phyloP scores from a whole-genome alignment of 371 early-diverging fungal species.

The Dinochytrium kinnereticum region DNA sequence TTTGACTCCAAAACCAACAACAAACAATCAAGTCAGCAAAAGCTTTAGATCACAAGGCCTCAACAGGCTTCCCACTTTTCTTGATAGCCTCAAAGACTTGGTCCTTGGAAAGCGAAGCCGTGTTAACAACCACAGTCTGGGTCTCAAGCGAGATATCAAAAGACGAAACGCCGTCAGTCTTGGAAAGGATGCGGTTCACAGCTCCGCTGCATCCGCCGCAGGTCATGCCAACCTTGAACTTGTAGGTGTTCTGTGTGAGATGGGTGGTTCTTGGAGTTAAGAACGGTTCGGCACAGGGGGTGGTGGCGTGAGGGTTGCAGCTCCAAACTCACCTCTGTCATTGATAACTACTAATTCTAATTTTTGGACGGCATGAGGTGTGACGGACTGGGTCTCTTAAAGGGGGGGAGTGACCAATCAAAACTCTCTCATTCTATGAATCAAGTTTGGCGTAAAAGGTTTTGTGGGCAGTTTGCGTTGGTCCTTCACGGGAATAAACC shows the following conservation, averaged over 20 bases:
- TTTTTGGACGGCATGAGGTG: no score
- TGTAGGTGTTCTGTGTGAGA: conserved; percentile 47
- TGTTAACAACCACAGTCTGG: conserved; percentile 70
- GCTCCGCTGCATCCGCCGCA: conserved; percentile 84
- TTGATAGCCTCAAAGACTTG: conserved; percentile 71
- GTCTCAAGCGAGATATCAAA: conserved; percentile 72
- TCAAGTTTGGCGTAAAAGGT: no score
- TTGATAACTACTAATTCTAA: no score
- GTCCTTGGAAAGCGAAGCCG: conserved; percentile 57
- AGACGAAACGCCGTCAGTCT: conserved; percentile 58
- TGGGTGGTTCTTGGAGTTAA: no score
- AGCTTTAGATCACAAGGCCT: conserved; percentile 23
- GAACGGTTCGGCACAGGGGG: background rate
- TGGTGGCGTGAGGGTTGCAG: background rate
- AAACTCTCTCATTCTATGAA: no score
- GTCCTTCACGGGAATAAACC: no score
- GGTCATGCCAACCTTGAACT: conserved; percentile 81
- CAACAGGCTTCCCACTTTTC: conserved; percentile 71
- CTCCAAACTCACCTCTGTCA: background rate
- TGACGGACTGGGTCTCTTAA: no score
- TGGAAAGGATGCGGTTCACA: conserved; percentile 71
- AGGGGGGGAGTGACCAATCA: no score
- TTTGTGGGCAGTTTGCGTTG: no score
- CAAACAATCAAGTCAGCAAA: background rate
- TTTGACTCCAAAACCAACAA: no score